phyloP scores from a whole-genome alignment of 2,329 filamentous ascomycete genomes.

The Madurella mycetomatis region DNA sequence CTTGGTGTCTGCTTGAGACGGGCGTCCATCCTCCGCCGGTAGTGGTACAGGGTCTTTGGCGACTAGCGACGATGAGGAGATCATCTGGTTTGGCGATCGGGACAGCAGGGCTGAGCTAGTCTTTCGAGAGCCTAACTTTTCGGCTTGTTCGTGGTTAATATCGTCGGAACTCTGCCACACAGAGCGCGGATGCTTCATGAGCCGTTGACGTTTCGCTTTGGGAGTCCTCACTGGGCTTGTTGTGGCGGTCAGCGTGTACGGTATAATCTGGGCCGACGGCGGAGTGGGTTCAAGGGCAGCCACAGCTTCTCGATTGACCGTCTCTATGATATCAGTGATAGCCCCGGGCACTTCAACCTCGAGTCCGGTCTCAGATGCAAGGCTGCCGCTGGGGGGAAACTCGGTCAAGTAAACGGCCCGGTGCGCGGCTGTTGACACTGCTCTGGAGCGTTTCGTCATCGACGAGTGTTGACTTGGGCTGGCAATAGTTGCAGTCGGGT shows the following conservation, averaged over 20 bases:
- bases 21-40: background rate
- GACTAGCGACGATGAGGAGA: background rate
- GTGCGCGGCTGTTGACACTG: background rate
- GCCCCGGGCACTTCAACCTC: constrained; percentile 21
- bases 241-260: constrained; percentile 16
- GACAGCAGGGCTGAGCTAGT: background rate
- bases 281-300: constrained; percentile 22
- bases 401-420: background rate
- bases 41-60: background rate
- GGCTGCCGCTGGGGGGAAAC: constrained; percentile 18
- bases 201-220: constrained; percentile 12
- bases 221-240: constrained; percentile 4
- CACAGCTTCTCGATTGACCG: constrained; percentile 6
- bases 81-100: background rate
- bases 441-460: too few relatives aligned
- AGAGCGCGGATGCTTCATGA: constrained; percentile 13
- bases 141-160: background rate
- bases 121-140: background rate
- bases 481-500: background rate
- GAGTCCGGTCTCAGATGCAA: constrained; percentile 19
- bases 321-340: constrained; percentile 13
- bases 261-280: constrained; percentile 28
- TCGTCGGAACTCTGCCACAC: background rate
- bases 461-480: background rate
- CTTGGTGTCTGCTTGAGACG: background rate